Evolutionary conservation across 179 eudicot species (phyloP), one percentile per base, ranked within the genome.

Genomic region (Vitellaria paradoxa): DNA sequence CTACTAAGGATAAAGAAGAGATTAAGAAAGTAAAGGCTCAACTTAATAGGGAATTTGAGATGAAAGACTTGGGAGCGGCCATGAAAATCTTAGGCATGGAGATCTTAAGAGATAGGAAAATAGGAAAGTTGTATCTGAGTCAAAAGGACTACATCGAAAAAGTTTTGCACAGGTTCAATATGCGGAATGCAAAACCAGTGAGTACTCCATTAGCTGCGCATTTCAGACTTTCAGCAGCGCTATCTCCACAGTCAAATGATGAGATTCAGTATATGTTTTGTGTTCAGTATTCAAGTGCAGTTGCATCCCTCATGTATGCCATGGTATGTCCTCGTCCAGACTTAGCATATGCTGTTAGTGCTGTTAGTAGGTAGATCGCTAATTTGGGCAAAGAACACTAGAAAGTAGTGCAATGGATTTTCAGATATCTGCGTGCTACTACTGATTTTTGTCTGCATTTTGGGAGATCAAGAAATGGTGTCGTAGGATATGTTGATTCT

Each of bases 251-350:
- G 12, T 6, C 30, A 21, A 13, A 63, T 7, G 40, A 63, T 0
- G 67, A 63, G 40, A 24, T 4, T 1, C 4, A 26, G 17, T 11
- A 65, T 6, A 65, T 65, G 46, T 65, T 5, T 0, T 5, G 1
- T 24, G 45, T 65, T 65, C 68, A 46, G 10, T 65, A 65, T 13
- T 26, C 65, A 30, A 2, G 67, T 76, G 64, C 53, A 67, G n/a
- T 67, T 26, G 55, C 24, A 1, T 15, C 9, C 15, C 5, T 59
- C 21, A 59, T 59, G 63, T 59, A 59, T 59, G 23, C 63, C 24
- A 59, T 77, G 56, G 42, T 59, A 3, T 77, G 69, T 23, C 59
- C 69, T 40, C 10, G 61, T 10, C 80, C 49, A 10, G 53, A 67
- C 56, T 11, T 66, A 1, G 12, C 73, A 17, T 45, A 67, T 6